Evolutionary conservation across 169 alveolate species (phyloP).

Genomic region (Theileria annulata): DNA sequence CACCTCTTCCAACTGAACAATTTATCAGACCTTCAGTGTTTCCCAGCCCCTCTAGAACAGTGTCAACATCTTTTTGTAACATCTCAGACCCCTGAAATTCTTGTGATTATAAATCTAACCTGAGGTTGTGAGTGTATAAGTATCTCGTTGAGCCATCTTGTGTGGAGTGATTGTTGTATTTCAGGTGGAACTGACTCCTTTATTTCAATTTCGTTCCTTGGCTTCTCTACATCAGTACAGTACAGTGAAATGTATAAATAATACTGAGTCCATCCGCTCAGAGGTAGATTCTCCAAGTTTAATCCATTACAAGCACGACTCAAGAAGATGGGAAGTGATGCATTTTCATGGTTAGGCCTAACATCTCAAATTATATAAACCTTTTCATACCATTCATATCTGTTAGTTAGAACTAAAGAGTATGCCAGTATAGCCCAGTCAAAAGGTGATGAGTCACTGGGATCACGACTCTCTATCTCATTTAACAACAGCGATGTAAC

Average conservation of each 20-base stretch:
- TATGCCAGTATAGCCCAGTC: conserved; percentile 77
- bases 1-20: conserved; percentile 81
- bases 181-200: conserved; percentile 77
- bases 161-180: conserved; percentile 78
- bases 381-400: conserved; percentile 68
- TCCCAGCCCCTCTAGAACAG: conserved; percentile 74
- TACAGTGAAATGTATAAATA: conserved; percentile 76
- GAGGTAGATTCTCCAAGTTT: conserved; percentile 72
- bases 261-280: conserved; percentile 84
- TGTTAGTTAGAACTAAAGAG: conserved; percentile 62
- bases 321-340: conserved; percentile 52
- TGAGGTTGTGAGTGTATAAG: conserved; percentile 79
- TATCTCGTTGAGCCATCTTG: conserved; percentile 81
- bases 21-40: conserved; percentile 74
- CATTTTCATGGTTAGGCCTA: conserved; percentile 45
- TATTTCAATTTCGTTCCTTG: conserved; percentile 69
- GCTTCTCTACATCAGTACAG: conserved; percentile 84
- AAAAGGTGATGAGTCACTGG: conserved; percentile 66
- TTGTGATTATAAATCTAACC: conserved; percentile 19
- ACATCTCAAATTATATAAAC: background rate
- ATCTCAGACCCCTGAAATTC: conserved; percentile 75
- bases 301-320: conserved; percentile 56
- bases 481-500: conserved; percentile 39
- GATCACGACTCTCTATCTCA: conserved; percentile 63
- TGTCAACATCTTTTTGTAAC: conserved; percentile 82